Conservation (phyloP, 2,329 filamentous ascomycete species). For the Penicillium sp. region DNA sequence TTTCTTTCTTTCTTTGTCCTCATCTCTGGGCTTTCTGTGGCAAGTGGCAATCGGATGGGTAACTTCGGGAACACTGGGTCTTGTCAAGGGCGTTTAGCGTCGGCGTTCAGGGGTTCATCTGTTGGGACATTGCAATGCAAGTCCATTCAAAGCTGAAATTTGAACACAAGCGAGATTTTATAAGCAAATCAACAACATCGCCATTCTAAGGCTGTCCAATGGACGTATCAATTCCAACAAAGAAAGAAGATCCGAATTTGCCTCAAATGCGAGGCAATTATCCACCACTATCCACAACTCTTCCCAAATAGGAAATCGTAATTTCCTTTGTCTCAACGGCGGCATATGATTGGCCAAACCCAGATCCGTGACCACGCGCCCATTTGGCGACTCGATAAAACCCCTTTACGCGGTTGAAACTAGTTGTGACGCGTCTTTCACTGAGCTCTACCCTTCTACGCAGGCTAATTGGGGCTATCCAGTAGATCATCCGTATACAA, state of each 20-base stretch:
- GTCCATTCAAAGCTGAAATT: constrained; percentile 3
- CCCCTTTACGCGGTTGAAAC: constrained; percentile 36
- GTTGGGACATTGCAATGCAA: background rate
- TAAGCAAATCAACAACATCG: background rate
- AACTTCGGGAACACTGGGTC: background rate
- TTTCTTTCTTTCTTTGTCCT: background rate
- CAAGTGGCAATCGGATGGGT: background rate
- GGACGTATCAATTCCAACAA: background rate
- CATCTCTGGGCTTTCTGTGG: background rate
- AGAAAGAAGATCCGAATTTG: background rate
- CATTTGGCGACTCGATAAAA: constrained; percentile 35
- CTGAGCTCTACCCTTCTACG: background rate
- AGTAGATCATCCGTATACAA: constrained; percentile 1
- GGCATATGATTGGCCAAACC: constrained; percentile 21
- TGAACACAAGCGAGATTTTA: background rate
- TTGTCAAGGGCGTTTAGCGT: constrained; percentile 6
- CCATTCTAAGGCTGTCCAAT: background rate
- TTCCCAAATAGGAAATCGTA: background rate
- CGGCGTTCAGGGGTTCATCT: constrained; percentile 3
- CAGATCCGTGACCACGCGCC: constrained; percentile 36
- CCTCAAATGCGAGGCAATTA: background rate
- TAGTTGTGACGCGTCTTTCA: constrained; percentile 19
- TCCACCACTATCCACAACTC: background rate
- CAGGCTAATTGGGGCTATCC: constrained; percentile 2
- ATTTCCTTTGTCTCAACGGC: constrained; percentile 13